phyloP scores from a whole-genome alignment of 306 rosid genomes.

The Rosa multiflora region DNA sequence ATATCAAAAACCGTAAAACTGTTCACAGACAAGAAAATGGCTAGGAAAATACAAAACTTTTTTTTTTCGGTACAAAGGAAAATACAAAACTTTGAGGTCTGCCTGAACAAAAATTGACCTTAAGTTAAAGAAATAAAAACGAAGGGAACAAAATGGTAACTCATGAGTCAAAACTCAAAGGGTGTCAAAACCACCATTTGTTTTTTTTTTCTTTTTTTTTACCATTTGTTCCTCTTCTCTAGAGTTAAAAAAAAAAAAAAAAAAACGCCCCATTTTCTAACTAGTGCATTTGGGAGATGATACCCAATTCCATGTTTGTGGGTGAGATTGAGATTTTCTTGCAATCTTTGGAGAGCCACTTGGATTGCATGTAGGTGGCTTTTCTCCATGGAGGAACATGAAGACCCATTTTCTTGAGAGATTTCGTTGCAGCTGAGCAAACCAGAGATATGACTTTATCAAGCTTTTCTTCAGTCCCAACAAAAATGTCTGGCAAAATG shows the following conservation, averaged over 20 bases:
- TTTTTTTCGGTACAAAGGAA: no score
- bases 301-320: slow-evolving; percentile 15
- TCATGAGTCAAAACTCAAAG: not conserved
- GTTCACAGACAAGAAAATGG: not conserved
- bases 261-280: not conserved
- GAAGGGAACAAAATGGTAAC: not conserved
- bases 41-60: not conserved
- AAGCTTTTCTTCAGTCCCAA: slow-evolving; percentile 59
- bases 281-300: not conserved
- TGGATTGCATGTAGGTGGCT: slow-evolving; percentile 51
- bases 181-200: not conserved
- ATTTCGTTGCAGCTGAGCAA: slow-evolving; percentile 72
- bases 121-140: not conserved
- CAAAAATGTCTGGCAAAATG: slow-evolving; percentile 50
- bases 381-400: slow-evolving; percentile 90
- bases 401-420: slow-evolving; percentile 67
- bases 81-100: slow-evolving; percentile 12
- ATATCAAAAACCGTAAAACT: not conserved
- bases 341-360: slow-evolving; percentile 48
- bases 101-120: slow-evolving; percentile 14
- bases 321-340: slow-evolving; percentile 27
- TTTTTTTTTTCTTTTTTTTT: not conserved
- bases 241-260: not conserved
- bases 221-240: not conserved
- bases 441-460: slow-evolving; percentile 48